Evolutionary conservation across 2,329 filamentous ascomycete species (phyloP).

Genomic region (Arthrinium phaeospermum): DNA sequence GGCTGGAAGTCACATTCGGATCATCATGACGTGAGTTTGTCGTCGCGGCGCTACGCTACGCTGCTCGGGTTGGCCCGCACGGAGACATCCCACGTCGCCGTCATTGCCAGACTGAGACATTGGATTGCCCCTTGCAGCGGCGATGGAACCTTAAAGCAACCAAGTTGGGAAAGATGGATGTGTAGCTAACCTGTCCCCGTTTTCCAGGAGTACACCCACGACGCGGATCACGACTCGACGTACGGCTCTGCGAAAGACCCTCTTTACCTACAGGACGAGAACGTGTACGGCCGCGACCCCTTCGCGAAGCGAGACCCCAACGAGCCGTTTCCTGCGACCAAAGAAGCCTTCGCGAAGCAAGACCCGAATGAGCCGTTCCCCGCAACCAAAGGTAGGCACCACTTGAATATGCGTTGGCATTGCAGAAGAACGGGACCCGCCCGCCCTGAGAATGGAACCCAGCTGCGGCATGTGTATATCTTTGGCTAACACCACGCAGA

Average conservation of each 20-base stretch:
- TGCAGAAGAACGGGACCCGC: neutral
- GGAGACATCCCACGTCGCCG: neutral
- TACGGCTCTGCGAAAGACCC: conserved; percentile 28
- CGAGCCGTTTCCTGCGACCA: conserved; percentile 31
- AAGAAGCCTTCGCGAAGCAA: conserved; percentile 30
- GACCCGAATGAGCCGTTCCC: conserved; percentile 31
- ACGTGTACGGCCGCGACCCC: conserved; percentile 28
- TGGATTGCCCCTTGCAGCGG: neutral
- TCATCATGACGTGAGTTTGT: conserved; percentile 36
- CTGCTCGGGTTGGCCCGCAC: conserved; percentile 1
- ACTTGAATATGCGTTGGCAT: neutral
- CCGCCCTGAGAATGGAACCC: neutral
- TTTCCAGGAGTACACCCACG: conserved; percentile 32
- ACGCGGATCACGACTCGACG: conserved; percentile 32
- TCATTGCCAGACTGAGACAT: neutral
- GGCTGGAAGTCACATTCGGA: conserved; percentile 45
- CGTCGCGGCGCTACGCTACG: conserved; percentile 1
- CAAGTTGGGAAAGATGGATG: neutral
- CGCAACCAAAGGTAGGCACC: conserved; percentile 32
- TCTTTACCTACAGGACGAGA: conserved; percentile 30
- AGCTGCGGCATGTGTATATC: neutral
- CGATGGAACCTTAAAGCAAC: neutral
- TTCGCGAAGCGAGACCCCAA: conserved; percentile 26
- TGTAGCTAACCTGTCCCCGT: conserved; percentile 5
- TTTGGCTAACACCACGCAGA: conserved; percentile 29